Base-by-base conservation (phyloP, 352 stramenopile species). In the Phytophthora uliginosa region DNA sequence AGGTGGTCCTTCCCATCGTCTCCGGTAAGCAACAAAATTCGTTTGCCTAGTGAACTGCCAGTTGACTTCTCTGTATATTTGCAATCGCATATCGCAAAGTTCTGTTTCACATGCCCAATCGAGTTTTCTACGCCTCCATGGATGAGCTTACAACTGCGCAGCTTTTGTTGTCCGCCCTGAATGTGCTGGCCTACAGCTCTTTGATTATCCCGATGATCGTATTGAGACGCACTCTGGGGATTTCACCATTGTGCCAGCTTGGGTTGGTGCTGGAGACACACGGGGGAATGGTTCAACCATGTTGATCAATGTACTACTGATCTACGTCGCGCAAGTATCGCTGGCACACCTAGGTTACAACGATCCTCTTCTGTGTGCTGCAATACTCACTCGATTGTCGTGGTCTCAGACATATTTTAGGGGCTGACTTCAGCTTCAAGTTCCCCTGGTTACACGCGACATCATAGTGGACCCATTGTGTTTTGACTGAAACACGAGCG, bases 321-420 rank as follows among this genome's bases (percentile, higher is more conserved):
- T 74, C 18, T 82, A 78, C 54, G 40, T 77, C 42, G 42, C 74
- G 5, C 71, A 79, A 40, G 61, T 47, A 10, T 77, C 68, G 36
- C 17, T 81, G 7, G 12, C 65, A 10, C 74, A 81, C 17, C 63
- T 76, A 22, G 64, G 64, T 71, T 38, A 20, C 12, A 26, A 22
- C 51, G 26, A 33, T 17, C 28, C 7, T 31, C 28, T 31, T 31
- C 28, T 31, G 28, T 31, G 28, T 31, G 28, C 28, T 8, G 28
- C 7, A 8, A 31, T 31, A 31, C 28, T 31, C 28, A 31, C 28
- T 31, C 28, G 28, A 31, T 4, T 31, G 28, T 31, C 28, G 28
- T 31, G 28, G 28, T 31, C 28, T 31, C 5, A 7, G 28, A 15
- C 38, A 6, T 53, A 10, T 20, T 50, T 6, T 33, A 69, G 24